These are phyloP conservation scores for Tulasnella sp. DNA, from an alignment of 768 basidiomycete species.

Conservation along the genomic window DNA sequence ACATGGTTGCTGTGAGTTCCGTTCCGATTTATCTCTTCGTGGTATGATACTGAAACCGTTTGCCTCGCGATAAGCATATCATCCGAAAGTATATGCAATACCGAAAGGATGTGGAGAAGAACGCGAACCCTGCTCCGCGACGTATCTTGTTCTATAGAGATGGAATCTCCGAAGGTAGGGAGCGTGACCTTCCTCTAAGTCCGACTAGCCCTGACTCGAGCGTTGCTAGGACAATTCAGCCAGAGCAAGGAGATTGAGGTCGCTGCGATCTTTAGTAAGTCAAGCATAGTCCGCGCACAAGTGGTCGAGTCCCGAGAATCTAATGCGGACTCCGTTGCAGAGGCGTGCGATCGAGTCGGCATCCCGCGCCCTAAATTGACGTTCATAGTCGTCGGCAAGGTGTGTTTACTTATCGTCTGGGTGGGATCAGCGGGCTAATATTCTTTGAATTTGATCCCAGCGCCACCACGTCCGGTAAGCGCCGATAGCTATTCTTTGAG, in stretches of 20 bases:
- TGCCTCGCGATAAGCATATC: not conserved
- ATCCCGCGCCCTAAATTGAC: conserved; percentile 57
- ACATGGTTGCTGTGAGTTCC: conserved; percentile 50
- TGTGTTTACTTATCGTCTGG: not conserved
- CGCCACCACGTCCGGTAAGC: conserved; percentile 53
- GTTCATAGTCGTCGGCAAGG: conserved; percentile 68
- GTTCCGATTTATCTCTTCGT: not conserved
- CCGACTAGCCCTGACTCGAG: not conserved
- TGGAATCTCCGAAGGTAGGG: conserved; percentile 21
- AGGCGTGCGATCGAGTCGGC: conserved; percentile 50
- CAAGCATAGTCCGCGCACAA: no score
- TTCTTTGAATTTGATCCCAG: not conserved
- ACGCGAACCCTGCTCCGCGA: conserved; percentile 1
- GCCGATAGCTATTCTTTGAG: not conserved
- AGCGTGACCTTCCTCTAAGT: not conserved
- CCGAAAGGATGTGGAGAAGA: conserved; percentile 20
- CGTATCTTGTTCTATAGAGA: conserved; percentile 22
- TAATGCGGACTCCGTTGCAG: conserved; percentile 34
- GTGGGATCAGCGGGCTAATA: not conserved
- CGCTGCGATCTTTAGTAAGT: not conserved
- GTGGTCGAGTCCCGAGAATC: no score
- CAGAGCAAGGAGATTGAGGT: not conserved
- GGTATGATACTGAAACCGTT: not conserved
- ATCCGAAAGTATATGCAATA: conserved; percentile 18
- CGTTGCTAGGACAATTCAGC: not conserved